Evolutionary conservation across 257 asterid genomes (phyloP).

Genomic region (Misopates orontium): DNA sequence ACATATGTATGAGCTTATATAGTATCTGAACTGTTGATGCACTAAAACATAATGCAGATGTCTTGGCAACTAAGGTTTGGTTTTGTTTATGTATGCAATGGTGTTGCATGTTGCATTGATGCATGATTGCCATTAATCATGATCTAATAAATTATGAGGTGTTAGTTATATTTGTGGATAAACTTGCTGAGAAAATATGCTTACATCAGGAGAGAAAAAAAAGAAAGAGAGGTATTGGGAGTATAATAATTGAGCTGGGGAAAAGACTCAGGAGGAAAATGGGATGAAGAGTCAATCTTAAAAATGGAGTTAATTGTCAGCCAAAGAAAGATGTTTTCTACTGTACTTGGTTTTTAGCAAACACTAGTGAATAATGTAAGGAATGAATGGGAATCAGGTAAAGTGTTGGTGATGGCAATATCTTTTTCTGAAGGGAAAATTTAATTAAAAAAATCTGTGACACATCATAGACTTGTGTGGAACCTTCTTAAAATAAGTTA

Average conservation of each 20-base stretch:
- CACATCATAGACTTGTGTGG: conserved; percentile 43
- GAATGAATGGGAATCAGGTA: conserved; percentile 34
- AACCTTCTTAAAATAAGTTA: conserved; percentile 21
- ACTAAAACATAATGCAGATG: too few species aligned
- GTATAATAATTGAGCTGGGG: conserved; percentile 41
- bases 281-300: conserved; percentile 35
- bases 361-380: conserved; percentile 32
- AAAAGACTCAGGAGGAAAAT: conserved; percentile 28
- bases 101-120: too few species aligned
- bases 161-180: conserved; percentile 33
- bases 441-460: conserved; percentile 43
- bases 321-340: conserved; percentile 34
- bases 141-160: conserved; percentile 15
- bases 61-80: too few species aligned
- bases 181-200: conserved; percentile 28
- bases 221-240: conserved; percentile 27
- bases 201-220: conserved; percentile 30
- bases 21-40: too few species aligned
- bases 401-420: conserved; percentile 31
- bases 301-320: conserved; percentile 38
- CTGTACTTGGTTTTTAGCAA: conserved; percentile 31
- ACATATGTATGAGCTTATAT: conserved; percentile 29
- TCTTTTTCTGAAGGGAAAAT: conserved; percentile 40
- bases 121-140: too few species aligned
- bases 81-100: too few species aligned